phyloP scores from a whole-genome alignment of 2,329 filamentous ascomycete species.

The Fusarium albidum region DNA sequence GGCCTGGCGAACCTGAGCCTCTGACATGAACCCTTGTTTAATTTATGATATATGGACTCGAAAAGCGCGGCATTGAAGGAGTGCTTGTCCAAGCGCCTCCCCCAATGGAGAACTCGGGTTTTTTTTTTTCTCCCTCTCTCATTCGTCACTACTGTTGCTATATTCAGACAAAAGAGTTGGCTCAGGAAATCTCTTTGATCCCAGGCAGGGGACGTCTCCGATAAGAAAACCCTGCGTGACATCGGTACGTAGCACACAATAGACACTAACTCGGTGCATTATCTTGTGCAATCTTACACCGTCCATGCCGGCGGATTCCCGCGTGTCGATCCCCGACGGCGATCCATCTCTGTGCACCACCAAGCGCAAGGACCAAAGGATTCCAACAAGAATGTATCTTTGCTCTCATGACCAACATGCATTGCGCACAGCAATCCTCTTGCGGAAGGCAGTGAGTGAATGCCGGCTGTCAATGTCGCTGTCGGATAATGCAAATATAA shows the following conservation, averaged over 20 bases:
- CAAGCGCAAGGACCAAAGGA: neutral
- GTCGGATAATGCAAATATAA: too few relatives aligned
- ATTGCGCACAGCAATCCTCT: conserved; percentile 11
- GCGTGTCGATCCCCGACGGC: conserved; percentile 24
- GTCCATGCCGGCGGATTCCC: conserved; percentile 18
- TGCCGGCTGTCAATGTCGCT: neutral
- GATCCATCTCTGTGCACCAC: conserved; percentile 9
- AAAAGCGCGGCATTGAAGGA: conserved; percentile 30
- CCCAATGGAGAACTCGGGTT: conserved; percentile 10
- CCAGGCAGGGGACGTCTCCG: conserved; percentile 10
- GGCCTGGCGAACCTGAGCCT: conserved; percentile 21
- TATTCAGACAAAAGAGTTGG: conserved; percentile 30
- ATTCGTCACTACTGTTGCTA: conserved; percentile 32
- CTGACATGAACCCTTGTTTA: conserved; percentile 28
- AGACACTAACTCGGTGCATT: conserved; percentile 13
- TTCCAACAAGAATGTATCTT: neutral
- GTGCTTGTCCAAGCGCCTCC: conserved; percentile 24
- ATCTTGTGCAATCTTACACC: conserved; percentile 20
- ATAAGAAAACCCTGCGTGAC: conserved; percentile 17
- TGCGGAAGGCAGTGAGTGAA: conserved; percentile 15
- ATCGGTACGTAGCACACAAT: conserved; percentile 14
- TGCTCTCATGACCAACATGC: conserved; percentile 9
- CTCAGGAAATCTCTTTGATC: conserved; percentile 20
- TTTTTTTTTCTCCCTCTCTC: too few relatives aligned
- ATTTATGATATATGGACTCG: conserved; percentile 9